Percentiles rank a stretch among this genome's conserved stretches.
Evolutionary conservation across 225 moss, liverwort and hornwort genomes (phyloP).

Genomic region (Marchantia polymorpha): DNA sequence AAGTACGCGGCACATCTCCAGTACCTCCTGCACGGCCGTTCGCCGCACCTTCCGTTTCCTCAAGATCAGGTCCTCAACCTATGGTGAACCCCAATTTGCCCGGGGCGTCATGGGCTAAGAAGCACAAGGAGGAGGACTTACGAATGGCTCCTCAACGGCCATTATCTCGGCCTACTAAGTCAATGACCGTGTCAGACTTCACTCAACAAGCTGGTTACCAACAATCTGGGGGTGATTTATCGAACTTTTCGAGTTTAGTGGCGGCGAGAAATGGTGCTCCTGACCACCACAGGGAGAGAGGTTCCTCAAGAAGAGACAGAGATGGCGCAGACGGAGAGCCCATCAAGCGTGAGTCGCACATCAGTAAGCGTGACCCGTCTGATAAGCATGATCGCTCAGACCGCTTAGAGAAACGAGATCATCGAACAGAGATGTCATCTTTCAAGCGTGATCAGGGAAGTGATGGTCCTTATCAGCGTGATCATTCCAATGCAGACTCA

Average conservation of each 20-base stretch:
- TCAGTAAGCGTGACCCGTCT: slow-evolving; percentile 50
- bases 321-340: slow-evolving; percentile 61
- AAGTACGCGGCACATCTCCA: slow-evolving; percentile 84
- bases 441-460: slow-evolving; percentile 47
- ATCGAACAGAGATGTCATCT: slow-evolving; percentile 36
- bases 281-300: slow-evolving; percentile 75
- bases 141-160: slow-evolving; percentile 72
- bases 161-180: slow-evolving; percentile 64
- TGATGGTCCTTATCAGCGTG: slow-evolving; percentile 44
- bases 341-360: slow-evolving; percentile 61
- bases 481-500: slow-evolving; percentile 42
- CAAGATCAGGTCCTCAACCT: slow-evolving; percentile 91
- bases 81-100: slow-evolving; percentile 64
- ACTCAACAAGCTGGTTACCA: slow-evolving; percentile 44
- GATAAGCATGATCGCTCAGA: slow-evolving; percentile 45
- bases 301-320: slow-evolving; percentile 60
- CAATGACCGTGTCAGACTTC: slow-evolving; percentile 80
- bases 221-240: slow-evolving; percentile 60
- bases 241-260: slow-evolving; percentile 57
- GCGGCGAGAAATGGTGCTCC: slow-evolving; percentile 73
- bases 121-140: slow-evolving; percentile 84
- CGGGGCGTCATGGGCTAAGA: slow-evolving; percentile 81
- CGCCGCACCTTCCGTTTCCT: slow-evolving; percentile 60
- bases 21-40: slow-evolving; percentile 57
- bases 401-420: slow-evolving; percentile 37